These are phyloP conservation scores for Hericium erinaceus DNA, from an alignment of 768 basidiomycete species.

Conservation along the genomic window DNA sequence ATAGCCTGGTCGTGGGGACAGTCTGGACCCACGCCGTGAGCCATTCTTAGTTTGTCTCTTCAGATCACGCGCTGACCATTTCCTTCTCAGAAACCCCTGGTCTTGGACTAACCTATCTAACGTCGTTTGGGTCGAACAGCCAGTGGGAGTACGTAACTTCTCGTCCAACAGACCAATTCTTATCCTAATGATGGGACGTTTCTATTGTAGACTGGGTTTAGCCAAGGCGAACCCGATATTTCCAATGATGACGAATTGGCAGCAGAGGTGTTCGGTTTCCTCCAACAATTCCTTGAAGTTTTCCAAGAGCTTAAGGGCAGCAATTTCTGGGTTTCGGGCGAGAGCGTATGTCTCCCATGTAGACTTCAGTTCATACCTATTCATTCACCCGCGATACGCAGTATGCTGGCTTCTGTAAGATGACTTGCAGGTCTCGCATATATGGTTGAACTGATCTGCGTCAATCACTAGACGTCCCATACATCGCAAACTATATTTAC, in stretches of 20 bases:
- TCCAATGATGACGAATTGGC: slow-evolving; percentile 47
- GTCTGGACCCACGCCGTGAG: slow-evolving; percentile 43
- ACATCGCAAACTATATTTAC: slow-evolving; percentile 53
- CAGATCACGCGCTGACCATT: background rate
- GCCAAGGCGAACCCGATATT: slow-evolving; percentile 57
- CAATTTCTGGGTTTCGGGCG: slow-evolving; percentile 60
- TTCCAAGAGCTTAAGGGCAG: slow-evolving; percentile 64
- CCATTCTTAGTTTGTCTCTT: background rate
- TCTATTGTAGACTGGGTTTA: slow-evolving; percentile 45
- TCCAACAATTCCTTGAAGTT: slow-evolving; percentile 64
- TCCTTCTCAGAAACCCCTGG: slow-evolving; percentile 31
- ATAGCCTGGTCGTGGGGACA: slow-evolving; percentile 57
- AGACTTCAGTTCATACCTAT: background rate
- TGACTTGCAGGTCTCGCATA: background rate
- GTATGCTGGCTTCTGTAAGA: slow-evolving; percentile 28
- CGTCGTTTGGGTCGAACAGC: slow-evolving; percentile 68
- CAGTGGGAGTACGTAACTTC: slow-evolving; percentile 38
- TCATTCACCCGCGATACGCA: background rate
- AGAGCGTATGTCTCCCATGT: slow-evolving; percentile 43
- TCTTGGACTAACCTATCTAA: slow-evolving; percentile 70
- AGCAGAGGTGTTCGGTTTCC: slow-evolving; percentile 40
- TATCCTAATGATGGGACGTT: background rate
- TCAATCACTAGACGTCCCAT: slow-evolving; percentile 3
- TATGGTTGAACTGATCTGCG: slow-evolving; percentile 19
- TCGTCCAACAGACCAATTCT: background rate